A percentile compares a stretch with the other conserved stretches of the same genome.
Conservation (phyloP, 306 rosid species). For the Acacia confusa region DNA sequence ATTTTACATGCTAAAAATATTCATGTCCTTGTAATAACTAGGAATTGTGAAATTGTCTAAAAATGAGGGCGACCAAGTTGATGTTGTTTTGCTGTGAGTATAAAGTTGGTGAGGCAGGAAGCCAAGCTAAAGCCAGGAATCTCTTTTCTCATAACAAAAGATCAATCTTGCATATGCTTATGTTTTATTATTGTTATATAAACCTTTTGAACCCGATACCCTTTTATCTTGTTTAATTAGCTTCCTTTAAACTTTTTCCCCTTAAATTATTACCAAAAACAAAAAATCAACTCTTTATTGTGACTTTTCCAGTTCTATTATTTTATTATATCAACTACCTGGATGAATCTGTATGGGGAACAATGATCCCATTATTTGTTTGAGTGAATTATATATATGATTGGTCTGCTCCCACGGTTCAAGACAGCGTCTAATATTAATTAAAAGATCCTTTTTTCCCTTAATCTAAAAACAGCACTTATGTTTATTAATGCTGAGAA, state of each 20-base stretch:
- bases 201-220: conserved; percentile 58
- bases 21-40: neutral
- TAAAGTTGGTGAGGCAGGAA: conserved; percentile 44
- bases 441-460: neutral
- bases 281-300: neutral
- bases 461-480: neutral
- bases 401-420: neutral
- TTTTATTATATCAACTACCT: neutral
- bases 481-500: neutral
- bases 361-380: neutral
- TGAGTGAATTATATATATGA: neutral
- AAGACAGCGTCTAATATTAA: neutral
- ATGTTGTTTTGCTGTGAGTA: conserved; percentile 13
- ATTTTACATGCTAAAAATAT: neutral
- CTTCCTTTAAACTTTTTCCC: neutral
- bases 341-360: neutral
- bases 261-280: neutral
- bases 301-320: neutral
- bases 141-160: conserved; percentile 60
- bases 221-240: conserved; percentile 20
- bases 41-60: neutral
- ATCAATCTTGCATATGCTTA: conserved; percentile 36
- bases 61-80: neutral
- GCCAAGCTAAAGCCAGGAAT: conserved; percentile 42
- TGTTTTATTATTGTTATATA: conserved; percentile 7